These are phyloP conservation scores for Globisporangium cederbergense DNA, from an alignment of 352 stramenopile genomes.

Conservation along the genomic window DNA sequence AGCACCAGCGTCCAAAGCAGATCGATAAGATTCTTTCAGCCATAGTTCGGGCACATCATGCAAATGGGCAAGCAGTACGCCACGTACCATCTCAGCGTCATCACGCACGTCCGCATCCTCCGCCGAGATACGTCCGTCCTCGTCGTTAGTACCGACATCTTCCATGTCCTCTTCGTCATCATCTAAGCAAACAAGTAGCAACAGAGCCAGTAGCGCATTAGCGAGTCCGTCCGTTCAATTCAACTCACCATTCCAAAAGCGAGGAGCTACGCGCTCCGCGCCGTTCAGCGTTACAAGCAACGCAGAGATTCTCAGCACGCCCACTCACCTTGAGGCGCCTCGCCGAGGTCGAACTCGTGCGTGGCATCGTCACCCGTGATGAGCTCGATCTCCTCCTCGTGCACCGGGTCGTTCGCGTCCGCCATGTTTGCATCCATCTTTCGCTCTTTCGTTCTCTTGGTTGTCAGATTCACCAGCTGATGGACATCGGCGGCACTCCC, in stretches of 20 bases:
- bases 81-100: constrained; percentile 62
- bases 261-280: neutral
- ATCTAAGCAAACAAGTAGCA: constrained; percentile 22
- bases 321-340: constrained; percentile 60
- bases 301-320: neutral
- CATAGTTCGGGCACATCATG: neutral
- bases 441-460: constrained; percentile 31
- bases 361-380: constrained; percentile 78
- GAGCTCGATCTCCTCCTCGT: constrained; percentile 77
- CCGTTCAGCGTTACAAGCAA: neutral
- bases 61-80: neutral
- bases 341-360: constrained; percentile 82
- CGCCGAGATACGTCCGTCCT: constrained; percentile 58
- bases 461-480: constrained; percentile 9
- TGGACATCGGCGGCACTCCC: constrained; percentile 3
- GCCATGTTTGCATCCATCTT: constrained; percentile 30
- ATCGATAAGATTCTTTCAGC: neutral
- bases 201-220: neutral
- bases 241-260: neutral
- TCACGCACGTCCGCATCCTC: constrained; percentile 73
- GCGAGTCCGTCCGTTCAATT: neutral
- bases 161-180: constrained; percentile 72
- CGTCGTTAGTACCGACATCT: constrained; percentile 30
- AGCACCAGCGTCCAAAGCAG: neutral
- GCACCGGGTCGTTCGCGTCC: constrained; percentile 28